Percentiles rank a stretch among this genome's conserved stretches.
phyloP scores from a whole-genome alignment of 148 eudicot species.

The Tetragonia tetragonoides region DNA sequence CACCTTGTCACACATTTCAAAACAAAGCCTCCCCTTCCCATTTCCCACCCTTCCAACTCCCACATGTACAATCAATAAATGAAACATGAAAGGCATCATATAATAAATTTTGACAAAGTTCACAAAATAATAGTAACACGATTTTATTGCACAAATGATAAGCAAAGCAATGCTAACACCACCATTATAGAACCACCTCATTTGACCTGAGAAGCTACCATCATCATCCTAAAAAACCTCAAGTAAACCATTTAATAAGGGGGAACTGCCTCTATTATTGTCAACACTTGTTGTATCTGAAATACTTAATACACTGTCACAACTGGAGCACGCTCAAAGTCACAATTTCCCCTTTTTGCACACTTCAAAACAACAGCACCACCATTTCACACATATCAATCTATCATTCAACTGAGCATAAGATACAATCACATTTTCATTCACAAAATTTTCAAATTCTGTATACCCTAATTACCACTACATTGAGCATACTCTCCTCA shows the following conservation, averaged over 20 bases:
- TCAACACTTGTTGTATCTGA: too few species aligned
- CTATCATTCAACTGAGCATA: too few species aligned
- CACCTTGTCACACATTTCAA: background rate
- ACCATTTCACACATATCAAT: too few species aligned
- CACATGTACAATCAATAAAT: background rate
- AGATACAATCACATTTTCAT: background rate
- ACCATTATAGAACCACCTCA: background rate
- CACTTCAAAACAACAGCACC: too few species aligned
- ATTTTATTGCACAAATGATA: too few species aligned
- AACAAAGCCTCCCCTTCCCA: background rate
- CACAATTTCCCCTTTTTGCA: too few species aligned
- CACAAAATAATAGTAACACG: background rate
- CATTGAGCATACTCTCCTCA: background rate
- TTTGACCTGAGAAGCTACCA: background rate
- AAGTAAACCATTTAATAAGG: too few species aligned
- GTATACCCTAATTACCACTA: background rate
- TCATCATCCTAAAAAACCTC: background rate
- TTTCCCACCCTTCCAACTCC: background rate
- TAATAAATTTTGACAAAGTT: background rate
- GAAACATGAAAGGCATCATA: background rate
- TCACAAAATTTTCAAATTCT: background rate
- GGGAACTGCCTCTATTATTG: too few species aligned
- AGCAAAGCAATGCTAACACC: too few species aligned
- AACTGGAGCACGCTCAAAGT: too few species aligned
- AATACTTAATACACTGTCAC: background rate